Evolutionary conservation across 495 filamentous ascomycete genomes (phyloP), one percentile per base, ranked within the genome.

Genomic region (Neurospora sp.): DNA sequence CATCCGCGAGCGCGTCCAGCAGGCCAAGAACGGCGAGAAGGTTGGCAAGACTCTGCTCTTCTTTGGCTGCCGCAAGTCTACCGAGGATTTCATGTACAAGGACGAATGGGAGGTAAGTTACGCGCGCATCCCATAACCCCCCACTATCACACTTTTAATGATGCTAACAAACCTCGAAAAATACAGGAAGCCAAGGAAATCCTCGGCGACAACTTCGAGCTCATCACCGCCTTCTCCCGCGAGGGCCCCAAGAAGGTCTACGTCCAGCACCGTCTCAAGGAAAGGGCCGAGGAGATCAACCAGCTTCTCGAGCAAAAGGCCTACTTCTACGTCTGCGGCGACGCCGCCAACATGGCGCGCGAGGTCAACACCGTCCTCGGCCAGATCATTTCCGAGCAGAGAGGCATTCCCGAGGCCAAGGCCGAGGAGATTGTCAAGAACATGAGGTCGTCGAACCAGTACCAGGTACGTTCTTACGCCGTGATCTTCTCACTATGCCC

Each of bases 301-400:
- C 89, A 94, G 75, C 89, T 99, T 3, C 86, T 99, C 12, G 85
- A 92, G 79, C 82, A 90, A 76, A 93, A 98, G 80, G 95, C 92
- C 18, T 97, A 95, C 82, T 93, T 99, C 84, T 99, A 99, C 80
- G 96, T 99, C 41, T 99, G 96, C 78, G 96, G 96, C 83, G 96
- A 99, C 77, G 96, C 96, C 7, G 93, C 96, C 69, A 95, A 97
- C 84, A 99, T 99, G 96, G 96, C 96, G 45, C 89, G 96, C 61
- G 96, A 98, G 79, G 96, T 99, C 82, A 98, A 94, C 83, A 84
- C 89, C 42, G 87, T 93, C 8, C 86, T 99, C 27, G 91, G 85
- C 40, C 89, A 94, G 80, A 97, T 98, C 77, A 89, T 98, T 76
- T 86, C 94, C 38, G 87, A 92, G 76, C 87, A 97, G 83, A 88